Conservation (phyloP, 352 stramenopile species). For the Pythium rishiriense region DNA sequence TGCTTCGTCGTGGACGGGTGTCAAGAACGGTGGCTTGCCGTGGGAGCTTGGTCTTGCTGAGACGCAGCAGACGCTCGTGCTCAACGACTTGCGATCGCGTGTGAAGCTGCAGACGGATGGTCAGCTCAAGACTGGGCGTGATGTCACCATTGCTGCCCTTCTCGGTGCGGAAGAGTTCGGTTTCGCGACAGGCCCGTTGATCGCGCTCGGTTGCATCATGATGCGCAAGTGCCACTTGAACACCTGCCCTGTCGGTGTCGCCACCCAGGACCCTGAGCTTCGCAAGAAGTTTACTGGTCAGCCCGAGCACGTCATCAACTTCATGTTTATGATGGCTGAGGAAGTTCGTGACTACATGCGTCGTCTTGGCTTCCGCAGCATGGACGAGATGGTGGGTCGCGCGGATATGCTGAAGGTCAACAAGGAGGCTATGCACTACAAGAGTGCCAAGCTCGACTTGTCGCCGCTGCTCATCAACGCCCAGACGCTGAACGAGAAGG, state of each 20-base stretch:
- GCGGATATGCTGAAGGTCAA: conserved; percentile 93
- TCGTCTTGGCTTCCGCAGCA: conserved; percentile 87
- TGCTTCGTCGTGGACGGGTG: conserved; percentile 93
- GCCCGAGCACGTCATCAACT: conserved; percentile 97
- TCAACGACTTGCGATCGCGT: conserved; percentile 93
- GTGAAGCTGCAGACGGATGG: conserved; percentile 96
- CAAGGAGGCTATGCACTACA: conserved; percentile 67
- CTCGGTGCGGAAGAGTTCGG: conserved; percentile 96
- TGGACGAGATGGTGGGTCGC: conserved; percentile 95
- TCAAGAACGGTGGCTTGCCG: conserved; percentile 93
- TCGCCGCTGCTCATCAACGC: conserved; percentile 93
- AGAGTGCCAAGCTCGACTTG: conserved; percentile 88
- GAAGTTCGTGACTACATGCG: conserved; percentile 88
- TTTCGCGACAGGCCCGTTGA: conserved; percentile 94
- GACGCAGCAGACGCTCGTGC: conserved; percentile 95
- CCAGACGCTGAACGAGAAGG: conserved; percentile 89
- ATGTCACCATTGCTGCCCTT: conserved; percentile 94
- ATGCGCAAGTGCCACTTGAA: conserved; percentile 98
- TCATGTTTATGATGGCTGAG: conserved; percentile 96
- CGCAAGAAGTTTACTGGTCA: conserved; percentile 95
- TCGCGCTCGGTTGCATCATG: conserved; percentile 97
- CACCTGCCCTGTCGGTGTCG: conserved; percentile 97
- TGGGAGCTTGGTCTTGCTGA: conserved; percentile 97
- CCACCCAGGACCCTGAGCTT: conserved; percentile 96
- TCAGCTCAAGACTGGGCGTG: conserved; percentile 93